Evolutionary conservation across 2,329 filamentous ascomycete species (phyloP).

Genomic region (Botrytis medusae): DNA sequence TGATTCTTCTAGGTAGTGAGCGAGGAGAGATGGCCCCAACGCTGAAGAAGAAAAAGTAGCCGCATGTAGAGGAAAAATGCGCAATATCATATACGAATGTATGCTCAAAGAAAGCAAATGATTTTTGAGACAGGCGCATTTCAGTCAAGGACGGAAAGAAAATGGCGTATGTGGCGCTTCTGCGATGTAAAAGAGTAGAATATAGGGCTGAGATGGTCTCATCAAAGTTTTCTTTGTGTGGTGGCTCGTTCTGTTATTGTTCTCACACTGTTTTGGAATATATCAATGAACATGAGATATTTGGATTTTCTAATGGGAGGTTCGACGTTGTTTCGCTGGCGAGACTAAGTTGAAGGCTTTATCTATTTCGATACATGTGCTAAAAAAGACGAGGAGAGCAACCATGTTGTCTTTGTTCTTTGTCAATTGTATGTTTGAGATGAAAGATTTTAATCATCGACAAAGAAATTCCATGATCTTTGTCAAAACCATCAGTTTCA

Average conservation of each 20-base stretch:
- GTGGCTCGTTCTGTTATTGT: background rate
- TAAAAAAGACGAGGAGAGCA: background rate
- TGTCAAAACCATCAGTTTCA: background rate
- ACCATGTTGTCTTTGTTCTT: background rate
- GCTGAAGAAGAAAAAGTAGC: background rate
- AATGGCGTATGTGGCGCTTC: background rate
- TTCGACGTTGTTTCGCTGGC: background rate
- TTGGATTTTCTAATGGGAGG: background rate
- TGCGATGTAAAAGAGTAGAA: background rate
- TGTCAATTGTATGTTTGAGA: background rate
- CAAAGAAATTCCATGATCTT: background rate
- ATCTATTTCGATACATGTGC: background rate
- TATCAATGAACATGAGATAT: background rate
- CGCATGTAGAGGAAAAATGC: background rate
- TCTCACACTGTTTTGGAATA: background rate
- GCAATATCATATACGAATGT: background rate
- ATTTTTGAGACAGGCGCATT: background rate
- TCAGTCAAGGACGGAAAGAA: background rate
- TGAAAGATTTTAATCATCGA: background rate
- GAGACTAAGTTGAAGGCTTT: background rate
- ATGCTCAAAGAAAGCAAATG: background rate
- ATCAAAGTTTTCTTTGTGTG: background rate
- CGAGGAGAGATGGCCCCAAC: background rate
- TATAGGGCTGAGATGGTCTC: background rate
- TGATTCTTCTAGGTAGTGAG: background rate